Evolutionary conservation across 1,284 basidiomycete genomes (phyloP).

Genomic region (Tremellales sp.): DNA sequence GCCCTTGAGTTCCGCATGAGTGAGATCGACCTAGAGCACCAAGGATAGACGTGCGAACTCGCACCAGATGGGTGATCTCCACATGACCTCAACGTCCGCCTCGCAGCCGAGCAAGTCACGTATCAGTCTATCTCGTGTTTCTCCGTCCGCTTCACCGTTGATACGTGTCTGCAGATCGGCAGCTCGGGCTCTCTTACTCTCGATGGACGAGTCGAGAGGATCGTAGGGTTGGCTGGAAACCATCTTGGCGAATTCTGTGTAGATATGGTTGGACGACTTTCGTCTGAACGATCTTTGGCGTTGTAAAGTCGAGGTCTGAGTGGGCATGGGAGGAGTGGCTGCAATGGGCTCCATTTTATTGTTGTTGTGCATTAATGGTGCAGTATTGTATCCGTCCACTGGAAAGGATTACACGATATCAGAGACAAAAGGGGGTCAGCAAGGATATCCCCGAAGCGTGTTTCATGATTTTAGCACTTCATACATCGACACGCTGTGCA

Average conservation of each 20-base stretch:
- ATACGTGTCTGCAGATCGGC: constrained; percentile 19
- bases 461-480: too few species aligned
- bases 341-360: too few species aligned
- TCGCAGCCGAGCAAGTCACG: constrained; percentile 18
- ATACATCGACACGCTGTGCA: too few species aligned
- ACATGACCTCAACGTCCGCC: background rate
- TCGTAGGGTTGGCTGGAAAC: constrained; percentile 30
- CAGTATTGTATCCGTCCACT: too few species aligned
- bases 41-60: constrained; percentile 36
- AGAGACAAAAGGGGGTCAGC: too few species aligned
- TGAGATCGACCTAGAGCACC: background rate
- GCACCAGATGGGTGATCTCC: constrained; percentile 25
- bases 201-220: constrained; percentile 33
- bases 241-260: constrained; percentile 27
- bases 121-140: constrained; percentile 21
- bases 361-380: too few species aligned
- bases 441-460: too few species aligned
- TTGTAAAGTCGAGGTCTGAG: too few species aligned
- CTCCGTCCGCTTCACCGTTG: constrained; percentile 22
- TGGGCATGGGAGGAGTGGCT: too few species aligned
- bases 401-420: too few species aligned
- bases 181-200: constrained; percentile 18
- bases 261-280: too few species aligned
- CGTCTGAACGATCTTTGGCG: too few species aligned
- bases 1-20: background rate